These are phyloP conservation scores for Oryza meyeriana DNA, from an alignment of 176 grass and related monocot genomes.

Conservation along the genomic window DNA sequence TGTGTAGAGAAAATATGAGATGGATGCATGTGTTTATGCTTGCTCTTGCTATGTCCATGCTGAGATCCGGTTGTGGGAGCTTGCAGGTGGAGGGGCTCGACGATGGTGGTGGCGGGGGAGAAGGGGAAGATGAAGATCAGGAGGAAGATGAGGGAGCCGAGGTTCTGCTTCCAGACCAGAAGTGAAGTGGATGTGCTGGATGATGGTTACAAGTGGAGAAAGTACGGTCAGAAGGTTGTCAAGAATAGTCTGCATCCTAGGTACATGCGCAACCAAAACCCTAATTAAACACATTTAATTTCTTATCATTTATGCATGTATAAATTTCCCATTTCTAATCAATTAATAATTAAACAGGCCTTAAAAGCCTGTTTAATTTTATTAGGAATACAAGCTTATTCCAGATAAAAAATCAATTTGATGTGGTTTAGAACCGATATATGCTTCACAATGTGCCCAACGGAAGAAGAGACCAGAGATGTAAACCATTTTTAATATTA, in stretches of 20 bases:
- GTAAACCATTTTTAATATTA: no score
- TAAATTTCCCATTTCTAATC: not conserved
- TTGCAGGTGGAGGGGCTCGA: constrained; percentile 69
- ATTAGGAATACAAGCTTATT: not conserved
- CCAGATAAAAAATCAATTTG: not conserved
- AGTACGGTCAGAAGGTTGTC: constrained; percentile 97
- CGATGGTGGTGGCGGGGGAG: constrained; percentile 34
- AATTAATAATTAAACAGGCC: not conserved
- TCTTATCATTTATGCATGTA: not conserved
- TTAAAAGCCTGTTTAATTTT: not conserved
- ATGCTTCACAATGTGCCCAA: no score
- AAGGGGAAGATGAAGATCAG: constrained; percentile 88
- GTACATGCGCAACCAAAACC: constrained; percentile 32
- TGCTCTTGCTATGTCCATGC: not conserved
- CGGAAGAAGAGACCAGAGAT: no score
- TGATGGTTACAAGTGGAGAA: constrained; percentile 98
- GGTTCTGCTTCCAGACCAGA: constrained; percentile 98
- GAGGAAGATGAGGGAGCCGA: constrained; percentile 96
- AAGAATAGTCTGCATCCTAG: constrained; percentile 98
- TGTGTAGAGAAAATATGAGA: not conserved
- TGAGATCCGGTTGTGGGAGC: not conserved
- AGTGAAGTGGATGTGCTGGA: constrained; percentile 93
- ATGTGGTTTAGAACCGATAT: not conserved
- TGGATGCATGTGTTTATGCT: not conserved
- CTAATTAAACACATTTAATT: not conserved